Percentiles rank a stretch among this genome's conserved stretches.
Evolutionary conservation across 768 basidiomycete species (phyloP).

Genomic region (Boletus coccyginus): DNA sequence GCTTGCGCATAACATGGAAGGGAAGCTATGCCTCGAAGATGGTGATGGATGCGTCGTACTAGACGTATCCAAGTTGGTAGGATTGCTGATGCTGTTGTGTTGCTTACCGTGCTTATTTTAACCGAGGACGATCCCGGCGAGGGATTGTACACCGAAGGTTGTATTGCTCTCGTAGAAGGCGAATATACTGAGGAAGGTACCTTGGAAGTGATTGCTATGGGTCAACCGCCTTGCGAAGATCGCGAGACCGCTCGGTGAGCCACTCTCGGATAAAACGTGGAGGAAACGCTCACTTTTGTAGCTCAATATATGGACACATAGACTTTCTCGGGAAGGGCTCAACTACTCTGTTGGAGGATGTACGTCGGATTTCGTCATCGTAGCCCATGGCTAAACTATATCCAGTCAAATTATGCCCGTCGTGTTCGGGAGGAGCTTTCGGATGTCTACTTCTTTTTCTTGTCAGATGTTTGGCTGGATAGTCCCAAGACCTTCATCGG

Average conservation of each 20-base stretch:
- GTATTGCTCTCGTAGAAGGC: constrained; percentile 92
- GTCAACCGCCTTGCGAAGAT: constrained; percentile 95
- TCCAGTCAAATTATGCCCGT: constrained; percentile 56
- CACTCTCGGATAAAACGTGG: neutral
- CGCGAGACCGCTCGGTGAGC: constrained; percentile 77
- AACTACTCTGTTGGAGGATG: constrained; percentile 88
- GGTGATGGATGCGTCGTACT: constrained; percentile 87
- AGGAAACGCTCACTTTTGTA: constrained; percentile 30
- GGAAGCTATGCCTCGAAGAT: constrained; percentile 89
- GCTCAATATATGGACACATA: constrained; percentile 92
- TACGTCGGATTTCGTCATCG: constrained; percentile 35
- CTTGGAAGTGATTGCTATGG: constrained; percentile 88
- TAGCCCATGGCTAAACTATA: neutral
- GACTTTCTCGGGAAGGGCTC: constrained; percentile 97
- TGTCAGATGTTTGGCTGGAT: constrained; percentile 97
- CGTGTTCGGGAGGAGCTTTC: constrained; percentile 68
- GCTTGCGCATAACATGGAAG: constrained; percentile 86
- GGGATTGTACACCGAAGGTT: constrained; percentile 95
- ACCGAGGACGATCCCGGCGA: constrained; percentile 83
- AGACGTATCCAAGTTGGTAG: constrained; percentile 83
- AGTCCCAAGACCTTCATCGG: constrained; percentile 78
- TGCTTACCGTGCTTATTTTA: constrained; percentile 13
- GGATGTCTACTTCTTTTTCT: constrained; percentile 84
- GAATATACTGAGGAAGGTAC: constrained; percentile 93
- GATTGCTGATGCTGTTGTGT: neutral